Conservation (phyloP, 192 early-diverging fungal species). For the Backusella sp. region DNA sequence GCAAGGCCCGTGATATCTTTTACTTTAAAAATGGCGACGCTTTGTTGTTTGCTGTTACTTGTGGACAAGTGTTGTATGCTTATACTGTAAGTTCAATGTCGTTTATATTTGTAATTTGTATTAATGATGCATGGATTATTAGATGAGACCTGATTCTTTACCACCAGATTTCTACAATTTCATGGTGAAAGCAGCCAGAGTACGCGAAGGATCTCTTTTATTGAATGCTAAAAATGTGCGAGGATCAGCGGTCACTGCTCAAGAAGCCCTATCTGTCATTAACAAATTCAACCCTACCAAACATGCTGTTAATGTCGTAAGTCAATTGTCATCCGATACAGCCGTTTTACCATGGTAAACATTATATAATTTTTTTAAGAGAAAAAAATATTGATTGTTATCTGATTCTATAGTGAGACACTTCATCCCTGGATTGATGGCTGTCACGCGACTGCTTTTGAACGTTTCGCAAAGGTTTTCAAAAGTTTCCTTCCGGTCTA, state of each 20-base stretch:
- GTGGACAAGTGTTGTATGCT: conserved; percentile 55
- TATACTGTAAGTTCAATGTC: conserved; percentile 49
- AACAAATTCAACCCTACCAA: conserved; percentile 40
- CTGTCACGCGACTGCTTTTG: conserved; percentile 40
- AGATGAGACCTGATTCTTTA: conserved; percentile 58
- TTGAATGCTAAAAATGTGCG: conserved; percentile 57
- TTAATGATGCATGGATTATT: not conserved
- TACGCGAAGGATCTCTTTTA: conserved; percentile 50
- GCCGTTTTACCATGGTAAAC: conserved; percentile 56
- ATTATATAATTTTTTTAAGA: not conserved
- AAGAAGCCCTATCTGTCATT: conserved; percentile 31
- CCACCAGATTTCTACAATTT: conserved; percentile 57
- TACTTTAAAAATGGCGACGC: conserved; percentile 55
- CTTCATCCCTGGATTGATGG: conserved; percentile 56
- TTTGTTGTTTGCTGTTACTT: conserved; percentile 50
- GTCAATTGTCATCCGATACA: conserved; percentile 39
- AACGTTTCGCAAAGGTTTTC: conserved; percentile 53
- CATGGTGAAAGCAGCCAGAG: conserved; percentile 65
- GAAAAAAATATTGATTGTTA: not conserved
- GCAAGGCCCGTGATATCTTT: conserved; percentile 51
- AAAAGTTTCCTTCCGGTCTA: conserved; percentile 61
- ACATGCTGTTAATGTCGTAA: conserved; percentile 37
- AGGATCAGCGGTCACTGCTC: conserved; percentile 39
- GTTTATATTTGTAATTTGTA: not conserved
- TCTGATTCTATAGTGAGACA: conserved; percentile 32